Evolutionary conservation across 2,329 filamentous ascomycete genomes (phyloP), one percentile per base, ranked within the genome.

Genomic region (Venturiaceae sp.): DNA sequence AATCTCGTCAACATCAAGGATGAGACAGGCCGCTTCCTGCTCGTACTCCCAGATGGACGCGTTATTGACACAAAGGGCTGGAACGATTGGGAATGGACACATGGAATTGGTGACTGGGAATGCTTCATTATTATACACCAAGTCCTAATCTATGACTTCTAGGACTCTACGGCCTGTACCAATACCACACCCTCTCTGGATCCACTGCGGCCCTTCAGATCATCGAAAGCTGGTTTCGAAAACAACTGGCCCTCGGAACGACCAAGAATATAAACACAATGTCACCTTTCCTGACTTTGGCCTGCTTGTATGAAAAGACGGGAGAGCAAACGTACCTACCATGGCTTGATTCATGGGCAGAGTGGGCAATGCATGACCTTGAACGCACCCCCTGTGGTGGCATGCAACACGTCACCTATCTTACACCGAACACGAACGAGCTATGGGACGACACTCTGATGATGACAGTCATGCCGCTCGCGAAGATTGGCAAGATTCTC

Each of bases 221-320:
- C 61, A 90, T 92, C 64, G 79, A 87, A 66, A 78, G 81, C 59
- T 92, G 88, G 88, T 92, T 90, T 72, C 74, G 76, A 6, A 80
- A 79, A 53, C 83, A 88, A 8, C 85, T 90, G 61, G 79, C 78
- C 0, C 83, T 84, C 58, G 86, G 86, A 21, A 92, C 88, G 3
- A 90, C 86, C 39, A 92, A 92, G 70, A 92, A 92, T 70, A 90
- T 90, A 78, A 91, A 90, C 75, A 91, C 88, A 16, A 90, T 92
- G 87, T 84, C 86, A 13, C 84, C 84, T 0, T 88, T 92, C 69
- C 74, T 91, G 21, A 89, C 88, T 0, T 78, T 92, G 0, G 87
- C 88, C 0, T 84, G 84, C 66, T 77, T 92, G n/a, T 92, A 92
- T 66, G 88, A 92, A 71, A 82, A 85, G 68, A 89, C 85, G 0